phyloP scores from a whole-genome alignment of 2,329 filamentous ascomycete species.

The Sporothrix inflata region DNA sequence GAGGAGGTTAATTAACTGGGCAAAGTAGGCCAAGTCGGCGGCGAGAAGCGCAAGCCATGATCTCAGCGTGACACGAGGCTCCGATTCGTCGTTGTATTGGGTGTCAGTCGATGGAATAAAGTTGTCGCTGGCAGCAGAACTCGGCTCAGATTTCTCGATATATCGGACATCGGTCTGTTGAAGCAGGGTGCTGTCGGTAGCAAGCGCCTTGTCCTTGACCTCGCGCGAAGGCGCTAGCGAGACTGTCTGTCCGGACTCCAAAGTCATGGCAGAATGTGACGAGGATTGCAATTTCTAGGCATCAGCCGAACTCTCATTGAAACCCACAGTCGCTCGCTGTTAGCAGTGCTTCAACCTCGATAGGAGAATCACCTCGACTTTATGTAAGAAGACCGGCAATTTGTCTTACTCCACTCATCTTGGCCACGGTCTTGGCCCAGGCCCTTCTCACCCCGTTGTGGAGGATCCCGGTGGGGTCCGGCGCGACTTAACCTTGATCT shows the following conservation, averaged over 20 bases:
- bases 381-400: not conserved
- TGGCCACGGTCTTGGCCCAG: not conserved
- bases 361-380: not conserved
- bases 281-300: not conserved
- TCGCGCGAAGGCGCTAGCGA: not conserved
- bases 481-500: not conserved
- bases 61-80: not conserved
- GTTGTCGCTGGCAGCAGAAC: not conserved
- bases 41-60: not conserved
- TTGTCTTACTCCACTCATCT: not conserved
- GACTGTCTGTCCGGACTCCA: not conserved
- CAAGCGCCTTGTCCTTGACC: not conserved
- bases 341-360: not conserved
- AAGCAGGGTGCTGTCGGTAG: not conserved
- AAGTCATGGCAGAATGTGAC: not conserved
- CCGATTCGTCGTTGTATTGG: not conserved
- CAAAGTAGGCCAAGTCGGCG: not conserved
- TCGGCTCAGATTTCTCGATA: not conserved
- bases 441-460: too few species aligned
- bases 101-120: too few species aligned
- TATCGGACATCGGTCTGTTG: not conserved
- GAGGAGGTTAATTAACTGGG: not conserved
- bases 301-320: not conserved
- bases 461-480: too few species aligned
- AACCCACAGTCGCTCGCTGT: not conserved